Evolutionary conservation across 208 protist species (phyloP), one percentile per base, ranked within the genome.

Genomic region (Leishmania turanica): DNA sequence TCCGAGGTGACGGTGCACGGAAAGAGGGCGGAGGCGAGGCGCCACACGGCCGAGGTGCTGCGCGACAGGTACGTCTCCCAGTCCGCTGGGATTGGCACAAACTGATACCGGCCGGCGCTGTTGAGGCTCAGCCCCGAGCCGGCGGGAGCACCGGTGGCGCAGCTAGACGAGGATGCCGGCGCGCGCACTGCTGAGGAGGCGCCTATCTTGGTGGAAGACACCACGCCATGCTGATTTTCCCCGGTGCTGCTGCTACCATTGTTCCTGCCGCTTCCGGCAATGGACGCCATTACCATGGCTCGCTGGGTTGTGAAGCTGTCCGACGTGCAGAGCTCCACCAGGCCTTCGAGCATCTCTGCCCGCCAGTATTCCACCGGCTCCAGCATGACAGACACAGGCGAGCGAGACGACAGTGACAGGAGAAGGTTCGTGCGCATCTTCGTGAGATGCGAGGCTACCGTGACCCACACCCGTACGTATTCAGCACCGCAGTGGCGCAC

Each of bases 11-110:
- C 42, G 56, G 86, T 77, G 82, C 95, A 96, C 65, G 81, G 66
- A 56, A 88, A 91, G 0, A 96, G 66, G 2, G 86, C 42, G n/a
- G 89, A 93, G n/a, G 92, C 92, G 3, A 96, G 83, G 31, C 79
- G 77, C 92, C 95, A 96, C 31, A 94, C 78, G 34, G 77, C 66
- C 45, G 58, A 3, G 8, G 90, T 88, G 51, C 90, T 90, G 69
- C 88, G 83, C 3, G 86, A 87, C 15, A 97, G 85, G 51, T 92
- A 68, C 0, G 86, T 85, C 76, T 93, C 93, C 93, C 95, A 97
- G 76, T 90, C 78, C 7, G 79, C 34, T 3, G 94, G 92, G 17
- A 96, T 70, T 58, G 89, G 81, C 65, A 94, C 90, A 81, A 90
- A 95, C 51, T 90, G 84, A n/a, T 72, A 80, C 27, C 65, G 51